Base-by-base conservation (phyloP, 2,329 filamentous ascomycete genomes). In the Fusarium nygamai region DNA sequence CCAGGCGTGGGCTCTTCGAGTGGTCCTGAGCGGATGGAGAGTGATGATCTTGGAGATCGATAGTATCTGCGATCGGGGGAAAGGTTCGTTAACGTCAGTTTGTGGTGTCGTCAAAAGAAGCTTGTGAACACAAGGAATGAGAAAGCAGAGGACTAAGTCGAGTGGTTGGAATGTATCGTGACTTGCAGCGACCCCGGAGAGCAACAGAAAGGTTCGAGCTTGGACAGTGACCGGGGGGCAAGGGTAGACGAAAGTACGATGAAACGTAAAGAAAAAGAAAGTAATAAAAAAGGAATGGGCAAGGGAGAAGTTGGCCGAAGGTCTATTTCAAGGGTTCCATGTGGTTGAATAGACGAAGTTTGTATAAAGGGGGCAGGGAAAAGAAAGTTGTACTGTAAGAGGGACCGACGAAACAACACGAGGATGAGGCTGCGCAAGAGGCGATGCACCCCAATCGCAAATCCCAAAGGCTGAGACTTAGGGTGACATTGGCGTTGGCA, bases 1-100 rank as follows among this genome's bases (percentile, higher is more conserved):
- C 71, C 57, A 63, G 39, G 36, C 59, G 63, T 56, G 73, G 70
- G 54, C 66, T 69, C 50, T 77, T 78, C 63, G 88, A 86, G 83
- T 97, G 95, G 81, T 95, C 93, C 85, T 97, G 89, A 44, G 96
- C 94, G 51, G 95, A 96, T 39, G 95, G 94, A 67, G 92, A 88
- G 80, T 92, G 87, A 80, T 91, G 93, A 84, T 94, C 91, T 88
- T 98, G 96, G 60, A 98, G 91, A 85, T 98, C 96, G 84, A 98
- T 93, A 72, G 96, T 97, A 86, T 98, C 96, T 97, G 65, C 51
- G 70, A 33, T 61, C 50, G 61, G 36, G 44, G n/a, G 41, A 66
- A 72, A 67, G 34, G 56, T 59, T 67, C 61, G 57, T 60, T 46
- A 60, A 56, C 22, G 73, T 80, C 61, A 79, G 76, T 77, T 50